Conservation (phyloP, 805 yeast genomes). For the Lipomyces yamanashiensis region DNA sequence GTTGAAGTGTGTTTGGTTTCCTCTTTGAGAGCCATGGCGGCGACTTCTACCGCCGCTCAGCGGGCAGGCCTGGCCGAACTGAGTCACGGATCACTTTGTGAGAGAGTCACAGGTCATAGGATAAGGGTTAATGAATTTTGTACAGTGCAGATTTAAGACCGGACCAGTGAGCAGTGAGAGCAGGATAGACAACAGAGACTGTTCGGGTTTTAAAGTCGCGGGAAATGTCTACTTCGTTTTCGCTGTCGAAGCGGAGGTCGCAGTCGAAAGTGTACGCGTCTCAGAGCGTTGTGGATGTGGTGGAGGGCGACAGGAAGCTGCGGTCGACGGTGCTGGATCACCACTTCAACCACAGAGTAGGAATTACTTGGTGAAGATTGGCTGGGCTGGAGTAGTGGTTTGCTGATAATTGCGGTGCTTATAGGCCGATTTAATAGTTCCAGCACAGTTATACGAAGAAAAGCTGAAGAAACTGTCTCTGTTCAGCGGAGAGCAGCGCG, state of each 20-base stretch:
- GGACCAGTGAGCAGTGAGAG: no score
- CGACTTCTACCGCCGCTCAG: not conserved
- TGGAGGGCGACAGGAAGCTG: conserved; percentile 8
- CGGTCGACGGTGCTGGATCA: conserved; percentile 22
- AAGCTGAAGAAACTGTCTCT: conserved; percentile 1
- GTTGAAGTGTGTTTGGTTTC: no score
- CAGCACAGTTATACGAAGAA: conserved; percentile 12
- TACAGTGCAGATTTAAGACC: no score
- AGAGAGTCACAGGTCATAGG: not conserved
- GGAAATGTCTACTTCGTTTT: conserved; percentile 34
- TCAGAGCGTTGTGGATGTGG: not conserved
- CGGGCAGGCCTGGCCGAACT: not conserved
- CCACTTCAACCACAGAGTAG: conserved; percentile 31
- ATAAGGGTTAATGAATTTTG: not conserved
- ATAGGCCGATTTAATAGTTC: conserved; percentile 25
- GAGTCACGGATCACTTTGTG: not conserved
- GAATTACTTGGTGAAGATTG: not conserved
- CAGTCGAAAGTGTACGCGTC: conserved; percentile 31
- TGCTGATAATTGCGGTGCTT: not conserved
- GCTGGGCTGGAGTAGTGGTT: not conserved
- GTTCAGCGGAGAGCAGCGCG: conserved; percentile 16
- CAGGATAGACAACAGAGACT: not conserved
- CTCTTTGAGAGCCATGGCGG: not conserved
- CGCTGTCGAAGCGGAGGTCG: conserved; percentile 17
- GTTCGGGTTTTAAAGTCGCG: not conserved